phyloP scores from a whole-genome alignment of 176 grass and related monocot species.

The Tillandsia leiboldiana region DNA sequence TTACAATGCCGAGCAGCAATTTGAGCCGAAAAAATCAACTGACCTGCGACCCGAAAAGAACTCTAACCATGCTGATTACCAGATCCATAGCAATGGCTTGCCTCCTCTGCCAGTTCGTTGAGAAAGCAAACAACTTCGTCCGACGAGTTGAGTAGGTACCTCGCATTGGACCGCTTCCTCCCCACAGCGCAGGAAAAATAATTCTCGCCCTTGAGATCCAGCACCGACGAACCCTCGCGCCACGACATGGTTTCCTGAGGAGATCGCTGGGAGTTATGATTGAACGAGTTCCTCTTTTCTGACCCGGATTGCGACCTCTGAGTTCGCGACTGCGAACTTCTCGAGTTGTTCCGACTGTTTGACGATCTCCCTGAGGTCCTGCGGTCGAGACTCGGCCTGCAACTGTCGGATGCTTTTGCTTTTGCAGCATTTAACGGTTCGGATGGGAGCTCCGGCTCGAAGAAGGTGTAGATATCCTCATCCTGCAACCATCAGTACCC shows the following conservation, averaged over 20 bases:
- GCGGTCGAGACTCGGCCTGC: conserved; percentile 36
- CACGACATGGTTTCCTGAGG: conserved; percentile 42
- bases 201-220: conserved; percentile 95
- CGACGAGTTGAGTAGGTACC: conserved; percentile 73
- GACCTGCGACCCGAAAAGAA: not conserved
- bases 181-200: conserved; percentile 95
- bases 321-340: conserved; percentile 37
- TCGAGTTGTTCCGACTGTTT: conserved; percentile 50
- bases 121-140: conserved; percentile 83
- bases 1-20: not conserved
- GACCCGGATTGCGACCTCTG: conserved; percentile 37
- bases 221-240: conserved; percentile 88
- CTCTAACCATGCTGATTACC: conserved; percentile 3
- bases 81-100: not conserved
- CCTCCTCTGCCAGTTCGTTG: conserved; percentile 48
- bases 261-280: conserved; percentile 26
- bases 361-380: conserved; percentile 43
- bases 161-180: conserved; percentile 77
- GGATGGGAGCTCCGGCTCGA: conserved; percentile 85
- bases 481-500: conserved; percentile 40
- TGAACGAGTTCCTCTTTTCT: conserved; percentile 38
- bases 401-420: conserved; percentile 43
- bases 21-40: not conserved
- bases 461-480: conserved; percentile 97
- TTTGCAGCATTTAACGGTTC: conserved; percentile 48